Evolutionary conservation across 768 basidiomycete genomes (phyloP).

Genomic region (Termitomyces heimii): DNA sequence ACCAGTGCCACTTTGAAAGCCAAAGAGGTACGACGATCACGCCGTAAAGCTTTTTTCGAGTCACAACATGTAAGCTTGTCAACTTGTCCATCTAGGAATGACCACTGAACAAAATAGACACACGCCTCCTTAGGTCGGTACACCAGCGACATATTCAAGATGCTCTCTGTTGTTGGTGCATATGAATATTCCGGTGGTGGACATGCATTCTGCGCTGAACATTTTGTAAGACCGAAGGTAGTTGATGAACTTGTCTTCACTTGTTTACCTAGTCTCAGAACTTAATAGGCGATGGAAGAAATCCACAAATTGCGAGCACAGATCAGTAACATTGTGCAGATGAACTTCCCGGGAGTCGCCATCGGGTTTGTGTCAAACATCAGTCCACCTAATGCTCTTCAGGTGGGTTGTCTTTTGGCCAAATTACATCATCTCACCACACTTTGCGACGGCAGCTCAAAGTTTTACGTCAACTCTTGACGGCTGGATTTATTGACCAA

Average conservation of each 20-base stretch:
- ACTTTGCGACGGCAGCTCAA: conserved; percentile 61
- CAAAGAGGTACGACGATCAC: conserved; percentile 53
- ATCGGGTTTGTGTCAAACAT: conserved; percentile 60
- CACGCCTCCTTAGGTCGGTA: conserved; percentile 78
- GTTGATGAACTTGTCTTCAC: conserved; percentile 5
- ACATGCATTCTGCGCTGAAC: conserved; percentile 74
- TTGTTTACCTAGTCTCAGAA: not conserved
- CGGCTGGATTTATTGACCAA: conserved; percentile 92
- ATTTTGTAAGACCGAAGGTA: conserved; percentile 90
- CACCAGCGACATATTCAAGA: conserved; percentile 80
- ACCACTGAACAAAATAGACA: conserved; percentile 33
- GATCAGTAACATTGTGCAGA: conserved; percentile 75
- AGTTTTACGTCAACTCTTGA: conserved; percentile 79
- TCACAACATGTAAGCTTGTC: conserved; percentile 58
- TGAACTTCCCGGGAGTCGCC: conserved; percentile 66
- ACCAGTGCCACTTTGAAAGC: conserved; percentile 39
- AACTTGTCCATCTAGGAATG: not conserved
- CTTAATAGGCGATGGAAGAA: conserved; percentile 89
- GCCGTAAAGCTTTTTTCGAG: conserved; percentile 77
- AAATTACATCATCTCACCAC: conserved; percentile 1
- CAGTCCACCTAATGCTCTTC: conserved; percentile 68
- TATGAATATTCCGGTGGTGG: conserved; percentile 89
- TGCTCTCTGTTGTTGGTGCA: conserved; percentile 92
- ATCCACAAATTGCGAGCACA: conserved; percentile 93
- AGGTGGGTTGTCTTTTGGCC: conserved; percentile 39